These are phyloP conservation scores for Sphagnum fallax DNA, from an alignment of 228 moss, liverwort and hornwort species.

Conservation along the genomic window DNA sequence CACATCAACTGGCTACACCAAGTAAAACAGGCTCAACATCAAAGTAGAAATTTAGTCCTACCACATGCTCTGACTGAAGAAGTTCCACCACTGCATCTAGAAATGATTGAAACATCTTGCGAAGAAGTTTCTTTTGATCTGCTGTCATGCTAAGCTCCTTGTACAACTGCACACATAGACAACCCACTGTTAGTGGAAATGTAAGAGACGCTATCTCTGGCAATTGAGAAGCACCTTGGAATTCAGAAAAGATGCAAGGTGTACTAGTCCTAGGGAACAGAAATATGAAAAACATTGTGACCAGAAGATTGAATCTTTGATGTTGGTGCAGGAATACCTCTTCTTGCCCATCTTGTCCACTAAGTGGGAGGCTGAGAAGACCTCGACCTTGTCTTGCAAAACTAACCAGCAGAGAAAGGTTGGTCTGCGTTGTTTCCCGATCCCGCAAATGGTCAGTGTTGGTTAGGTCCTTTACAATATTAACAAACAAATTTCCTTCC, in stretches of 20 bases:
- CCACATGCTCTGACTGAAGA: slow-evolving; percentile 76
- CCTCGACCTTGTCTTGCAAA: slow-evolving; percentile 96
- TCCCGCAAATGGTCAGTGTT: slow-evolving; percentile 81
- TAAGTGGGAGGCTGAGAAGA: slow-evolving; percentile 73
- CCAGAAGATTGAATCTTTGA: no score
- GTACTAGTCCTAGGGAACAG: no score
- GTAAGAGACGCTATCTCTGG: not conserved
- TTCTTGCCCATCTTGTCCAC: slow-evolving; percentile 85
- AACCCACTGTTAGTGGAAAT: not conserved
- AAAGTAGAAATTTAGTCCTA: slow-evolving; percentile 15
- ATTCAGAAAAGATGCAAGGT: not conserved
- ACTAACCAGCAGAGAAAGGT: slow-evolving; percentile 93
- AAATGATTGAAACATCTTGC: slow-evolving; percentile 75
- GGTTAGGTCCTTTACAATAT: slow-evolving; percentile 83
- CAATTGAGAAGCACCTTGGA: no score
- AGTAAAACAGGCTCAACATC: not conserved
- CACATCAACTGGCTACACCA: not conserved
- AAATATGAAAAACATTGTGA: no score
- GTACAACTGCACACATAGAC: slow-evolving; percentile 44
- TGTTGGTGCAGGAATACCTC: slow-evolving; percentile 1
- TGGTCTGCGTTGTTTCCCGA: slow-evolving; percentile 88
- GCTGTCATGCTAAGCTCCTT: slow-evolving; percentile 77
- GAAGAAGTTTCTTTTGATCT: slow-evolving; percentile 86
- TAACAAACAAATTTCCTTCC: slow-evolving; percentile 78
- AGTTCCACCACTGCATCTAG: slow-evolving; percentile 81